Conservation (phyloP, 768 basidiomycete species). For the Tephrocybe rancida region DNA sequence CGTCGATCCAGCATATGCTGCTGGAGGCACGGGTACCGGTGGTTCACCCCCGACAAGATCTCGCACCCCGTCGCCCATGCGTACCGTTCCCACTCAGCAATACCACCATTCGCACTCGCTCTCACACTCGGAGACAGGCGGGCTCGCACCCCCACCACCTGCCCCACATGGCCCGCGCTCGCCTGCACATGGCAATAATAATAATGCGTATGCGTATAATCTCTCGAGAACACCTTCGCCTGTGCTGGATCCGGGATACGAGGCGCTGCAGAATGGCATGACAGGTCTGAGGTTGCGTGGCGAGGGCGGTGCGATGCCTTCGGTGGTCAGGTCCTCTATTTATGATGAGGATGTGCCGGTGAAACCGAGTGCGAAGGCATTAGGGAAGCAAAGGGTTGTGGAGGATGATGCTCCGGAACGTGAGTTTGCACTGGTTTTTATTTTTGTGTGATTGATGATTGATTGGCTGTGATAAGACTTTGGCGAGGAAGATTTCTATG, state of each 20-base stretch:
- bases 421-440: slow-evolving; percentile 28
- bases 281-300: slow-evolving; percentile 16
- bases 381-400: slow-evolving; percentile 78
- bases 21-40: background rate
- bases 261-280: slow-evolving; percentile 19
- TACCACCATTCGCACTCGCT: slow-evolving; percentile 29
- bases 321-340: background rate
- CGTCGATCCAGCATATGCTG: slow-evolving; percentile 27
- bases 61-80: slow-evolving; percentile 39
- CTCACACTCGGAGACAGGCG: slow-evolving; percentile 14
- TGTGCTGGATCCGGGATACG: slow-evolving; percentile 14
- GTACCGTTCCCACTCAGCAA: slow-evolving; percentile 9
- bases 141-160: slow-evolving; percentile 65
- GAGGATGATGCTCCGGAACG: slow-evolving; percentile 52
- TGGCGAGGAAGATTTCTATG: slow-evolving; percentile 61
- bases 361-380: slow-evolving; percentile 82
- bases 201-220: slow-evolving; percentile 23
- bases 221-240: slow-evolving; percentile 75
- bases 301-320: background rate
- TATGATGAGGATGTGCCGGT: slow-evolving; percentile 39
- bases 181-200: slow-evolving; percentile 39
- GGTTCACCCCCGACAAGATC: slow-evolving; percentile 47
- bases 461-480: slow-evolving; percentile 27
- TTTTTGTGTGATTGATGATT: background rate
- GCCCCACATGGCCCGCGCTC: slow-evolving; percentile 75